These are phyloP conservation scores for Citrus sinensis DNA, from an alignment of 345 rosid species.

Conservation along the genomic window DNA sequence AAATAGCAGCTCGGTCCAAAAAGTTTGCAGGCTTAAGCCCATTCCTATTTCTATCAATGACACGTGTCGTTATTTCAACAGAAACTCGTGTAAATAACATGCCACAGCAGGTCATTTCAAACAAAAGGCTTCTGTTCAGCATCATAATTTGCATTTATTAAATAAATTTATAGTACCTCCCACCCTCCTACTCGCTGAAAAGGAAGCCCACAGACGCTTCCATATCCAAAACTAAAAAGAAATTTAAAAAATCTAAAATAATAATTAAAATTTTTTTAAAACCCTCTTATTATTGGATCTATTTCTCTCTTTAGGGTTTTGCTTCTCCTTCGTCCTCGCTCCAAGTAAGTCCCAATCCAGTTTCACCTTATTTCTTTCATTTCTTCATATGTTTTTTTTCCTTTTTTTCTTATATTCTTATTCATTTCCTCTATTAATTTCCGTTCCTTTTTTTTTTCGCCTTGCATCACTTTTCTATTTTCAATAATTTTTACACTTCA, in stretches of 20 bases:
- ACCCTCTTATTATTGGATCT: conserved; percentile 5
- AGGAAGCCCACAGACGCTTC: background rate
- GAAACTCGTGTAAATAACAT: background rate
- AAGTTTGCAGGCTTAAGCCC: background rate
- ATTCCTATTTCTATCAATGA: background rate
- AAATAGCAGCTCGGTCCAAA: background rate
- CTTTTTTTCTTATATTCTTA: background rate
- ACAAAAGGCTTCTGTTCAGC: background rate
- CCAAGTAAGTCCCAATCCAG: conserved; percentile 1
- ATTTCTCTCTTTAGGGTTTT: conserved; percentile 9
- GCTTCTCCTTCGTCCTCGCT: background rate
- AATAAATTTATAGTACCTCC: background rate
- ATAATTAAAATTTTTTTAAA: background rate
- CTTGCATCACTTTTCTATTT: background rate
- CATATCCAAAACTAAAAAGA: background rate
- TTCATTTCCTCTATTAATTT: background rate
- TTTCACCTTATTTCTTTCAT: background rate
- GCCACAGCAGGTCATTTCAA: background rate
- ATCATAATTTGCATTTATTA: background rate
- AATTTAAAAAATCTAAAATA: background rate
- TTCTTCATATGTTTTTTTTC: background rate
- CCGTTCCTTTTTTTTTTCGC: background rate
- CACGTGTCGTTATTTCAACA: background rate
- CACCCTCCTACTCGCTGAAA: background rate
- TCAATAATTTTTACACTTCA: background rate